Base-by-base conservation (phyloP, 2,329 filamentous ascomycete species). In the Didymellaceae sp. region DNA sequence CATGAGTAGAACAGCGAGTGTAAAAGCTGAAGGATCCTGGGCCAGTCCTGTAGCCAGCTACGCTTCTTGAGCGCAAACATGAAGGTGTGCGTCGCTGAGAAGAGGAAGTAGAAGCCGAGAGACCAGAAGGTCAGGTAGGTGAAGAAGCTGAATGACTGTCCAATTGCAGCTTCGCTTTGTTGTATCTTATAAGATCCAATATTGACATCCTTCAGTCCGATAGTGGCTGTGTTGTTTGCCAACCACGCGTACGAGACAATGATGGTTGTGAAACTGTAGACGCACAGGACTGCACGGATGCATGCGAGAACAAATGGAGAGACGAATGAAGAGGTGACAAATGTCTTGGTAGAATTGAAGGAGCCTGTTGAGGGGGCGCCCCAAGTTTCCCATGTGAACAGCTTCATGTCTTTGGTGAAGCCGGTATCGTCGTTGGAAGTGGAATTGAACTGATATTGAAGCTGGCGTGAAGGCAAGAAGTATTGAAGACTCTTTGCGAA, bases 51-150 rank as follows among this genome's bases (percentile, higher is more conserved):
- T 16, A 75, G 55, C 59, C 66, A 68, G 8, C 68, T 63, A 6
- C 44, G 53, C 20, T 65, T 62, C 11, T 57, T 58, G 18, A 63
- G 47, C 30, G 60, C 61, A 74, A 91, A 92, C 30, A 78, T 78
- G 54, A 84, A 75, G 10, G 88, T 90, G 76, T 94, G 89, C 11
- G 84, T 55, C 18, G 86, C 78, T 0, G 87, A 79, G 59, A 85
- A 72, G 52, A 86, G 77, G 66, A 88, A 87, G 78, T 94, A 95
- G 75, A 91, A 91, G 28, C 82, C 85, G 14, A 92, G 74, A 2
- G 88, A 89, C 88, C 88, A 93, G 80, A 86, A 93, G 11, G 87
- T 89, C 39, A 93, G 78, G 66, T 86, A 80, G 25, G 90, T 94
- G 77, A 94, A 94, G 78, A 85, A 94, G 65, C 85, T 88, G 77